phyloP scores from a whole-genome alignment of 371 early-diverging fungal species.

The Polyrhizophydium stewartii region DNA sequence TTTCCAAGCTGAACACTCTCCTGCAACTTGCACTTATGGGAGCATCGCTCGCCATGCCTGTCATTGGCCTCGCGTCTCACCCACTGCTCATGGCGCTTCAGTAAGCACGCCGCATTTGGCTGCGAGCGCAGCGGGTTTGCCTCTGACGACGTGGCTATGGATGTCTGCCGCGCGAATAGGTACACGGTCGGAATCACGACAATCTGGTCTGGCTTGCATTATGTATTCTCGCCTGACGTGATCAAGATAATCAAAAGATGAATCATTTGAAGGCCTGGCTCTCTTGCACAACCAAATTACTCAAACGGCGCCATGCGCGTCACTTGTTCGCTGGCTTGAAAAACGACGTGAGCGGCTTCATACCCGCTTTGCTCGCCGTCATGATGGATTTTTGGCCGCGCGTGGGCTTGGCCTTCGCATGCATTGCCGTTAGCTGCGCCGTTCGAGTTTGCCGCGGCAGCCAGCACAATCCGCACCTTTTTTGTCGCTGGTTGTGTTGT shows the following conservation, averaged over 20 bases:
- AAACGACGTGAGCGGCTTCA: slow-evolving; percentile 29
- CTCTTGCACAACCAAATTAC: no score
- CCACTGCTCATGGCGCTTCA: slow-evolving; percentile 34
- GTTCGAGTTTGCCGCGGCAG: no score
- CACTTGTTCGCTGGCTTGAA: slow-evolving; percentile 7
- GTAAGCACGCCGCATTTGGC: neutral
- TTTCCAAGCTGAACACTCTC: slow-evolving; percentile 88
- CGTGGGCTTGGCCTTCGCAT: slow-evolving; percentile 16
- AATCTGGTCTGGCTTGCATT: slow-evolving; percentile 22
- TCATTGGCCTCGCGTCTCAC: slow-evolving; percentile 48
- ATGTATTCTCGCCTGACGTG: slow-evolving; percentile 11
- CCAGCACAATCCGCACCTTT: no score
- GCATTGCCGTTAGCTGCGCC: no score
- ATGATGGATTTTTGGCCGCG: slow-evolving; percentile 20
- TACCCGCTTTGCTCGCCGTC: slow-evolving; percentile 25
- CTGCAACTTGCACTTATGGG: slow-evolving; percentile 81
- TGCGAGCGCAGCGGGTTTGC: neutral
- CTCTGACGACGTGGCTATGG: no score
- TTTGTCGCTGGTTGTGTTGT: no score
- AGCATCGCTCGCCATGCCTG: slow-evolving; percentile 64
- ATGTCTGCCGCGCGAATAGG: neutral
- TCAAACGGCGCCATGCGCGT: neutral
- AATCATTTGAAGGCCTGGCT: no score
- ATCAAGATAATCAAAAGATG: slow-evolving; percentile 9
- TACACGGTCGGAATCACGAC: slow-evolving; percentile 20